Evolutionary conservation across 805 yeast genomes (phyloP), one percentile per base, ranked within the genome.

Genomic region (Candida tallmaniae): DNA sequence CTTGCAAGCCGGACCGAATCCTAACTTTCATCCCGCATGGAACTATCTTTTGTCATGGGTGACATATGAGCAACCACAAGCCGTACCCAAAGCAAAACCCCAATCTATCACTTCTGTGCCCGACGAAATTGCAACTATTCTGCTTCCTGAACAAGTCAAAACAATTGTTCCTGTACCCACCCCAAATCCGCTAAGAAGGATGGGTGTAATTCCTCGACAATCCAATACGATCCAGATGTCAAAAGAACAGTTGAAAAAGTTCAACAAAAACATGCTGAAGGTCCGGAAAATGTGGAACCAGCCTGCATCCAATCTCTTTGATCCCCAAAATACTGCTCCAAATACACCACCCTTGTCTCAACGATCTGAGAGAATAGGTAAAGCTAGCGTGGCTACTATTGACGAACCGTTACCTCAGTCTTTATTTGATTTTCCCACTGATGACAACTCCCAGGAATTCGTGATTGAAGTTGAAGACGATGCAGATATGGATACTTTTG

Each of bases 1-100:
- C 11, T 43, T 45, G 41, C 6, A 40, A 27, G 44, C 47, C 10
- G 44, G 42, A 1, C 46, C 27, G 6, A 42, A 40, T 21, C 54
- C 56, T 5, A 41, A 58, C 11, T 63, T 62, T 35, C 55, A 55
- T 34, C 69, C 69, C 3, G 35, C 50, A 8, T 65, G 71, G 71
- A 56, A 54, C 32, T 58, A 56, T 37, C 20, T 63, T 12, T 48
- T 65, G 15, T 59, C 68, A 7, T 62, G 65, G 63, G 36, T 65
- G 2, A 61, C 53, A 3, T 62, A 62, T 40, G 52, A 57, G n/a
- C 47, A 41, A 23, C 25, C 26, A 6, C 20, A 15, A 9, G 15
- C 5, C 12, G 14, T 14, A 12, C 27, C 13, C 8, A 14, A 8
- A 7, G 7, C 27, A 5, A 7, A 18, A 29, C 11, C 24, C 16